Conservation (phyloP, 768 basidiomycete genomes). For the Daedalea quercina region DNA sequence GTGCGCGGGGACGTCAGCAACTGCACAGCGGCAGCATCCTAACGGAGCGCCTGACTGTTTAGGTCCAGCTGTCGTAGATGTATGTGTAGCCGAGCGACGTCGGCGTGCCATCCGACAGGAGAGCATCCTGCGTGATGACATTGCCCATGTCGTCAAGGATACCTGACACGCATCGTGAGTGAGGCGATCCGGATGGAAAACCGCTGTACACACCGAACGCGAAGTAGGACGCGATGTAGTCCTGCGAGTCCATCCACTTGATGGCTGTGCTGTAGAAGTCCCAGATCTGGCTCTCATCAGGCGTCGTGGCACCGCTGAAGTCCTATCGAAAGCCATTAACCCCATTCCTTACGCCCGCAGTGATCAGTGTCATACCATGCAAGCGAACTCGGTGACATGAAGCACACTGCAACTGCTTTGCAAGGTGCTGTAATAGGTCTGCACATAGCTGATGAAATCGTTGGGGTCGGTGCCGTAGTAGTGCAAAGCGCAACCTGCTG, state of each 20-base stretch:
- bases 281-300: slow-evolving; percentile 33
- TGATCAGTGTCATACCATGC: slow-evolving; percentile 34
- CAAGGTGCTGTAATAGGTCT: slow-evolving; percentile 39
- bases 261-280: slow-evolving; percentile 41
- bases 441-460: slow-evolving; percentile 47
- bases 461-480: slow-evolving; percentile 51
- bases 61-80: slow-evolving; percentile 27
- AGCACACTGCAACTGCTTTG: slow-evolving; percentile 26
- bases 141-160: slow-evolving; percentile 47
- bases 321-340: slow-evolving; percentile 30
- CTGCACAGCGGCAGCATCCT: not conserved
- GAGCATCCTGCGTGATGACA: slow-evolving; percentile 48
- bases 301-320: slow-evolving; percentile 42
- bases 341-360: not conserved
- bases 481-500: slow-evolving; percentile 52
- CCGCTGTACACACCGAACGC: slow-evolving; percentile 51
- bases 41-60: not conserved
- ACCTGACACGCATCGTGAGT: slow-evolving; percentile 28
- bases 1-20: not conserved
- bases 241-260: slow-evolving; percentile 37
- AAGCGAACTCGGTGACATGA: slow-evolving; percentile 69
- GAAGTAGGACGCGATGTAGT: slow-evolving; percentile 37
- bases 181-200: not conserved
- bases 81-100: slow-evolving; percentile 46
- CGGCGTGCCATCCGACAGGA: slow-evolving; percentile 44